phyloP scores from a whole-genome alignment of 495 filamentous ascomycete genomes.

The Aspergillus cavernicola region DNA sequence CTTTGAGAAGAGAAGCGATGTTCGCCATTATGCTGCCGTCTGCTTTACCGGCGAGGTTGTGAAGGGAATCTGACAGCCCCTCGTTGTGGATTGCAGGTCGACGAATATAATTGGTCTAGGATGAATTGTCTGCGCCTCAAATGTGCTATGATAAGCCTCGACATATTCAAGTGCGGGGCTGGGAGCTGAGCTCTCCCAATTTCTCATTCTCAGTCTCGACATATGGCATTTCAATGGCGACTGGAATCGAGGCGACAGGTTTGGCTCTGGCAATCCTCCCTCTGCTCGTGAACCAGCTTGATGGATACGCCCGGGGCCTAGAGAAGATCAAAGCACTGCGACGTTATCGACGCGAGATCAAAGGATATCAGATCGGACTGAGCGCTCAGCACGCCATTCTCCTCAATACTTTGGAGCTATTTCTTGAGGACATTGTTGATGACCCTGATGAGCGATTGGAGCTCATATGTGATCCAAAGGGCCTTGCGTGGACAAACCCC shows the following conservation, averaged over 20 bases:
- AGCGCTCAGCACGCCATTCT: conserved; percentile 18
- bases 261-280: conserved; percentile 26
- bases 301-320: conserved; percentile 23
- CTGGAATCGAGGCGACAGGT: conserved; percentile 25
- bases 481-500: conserved; percentile 9
- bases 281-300: conserved; percentile 24
- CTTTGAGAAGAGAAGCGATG: background rate
- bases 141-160: too few relatives aligned
- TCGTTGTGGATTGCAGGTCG: background rate
- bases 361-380: conserved; percentile 13
- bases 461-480: conserved; percentile 13
- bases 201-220: background rate
- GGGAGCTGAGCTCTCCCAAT: too few relatives aligned
- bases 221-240: conserved; percentile 9
- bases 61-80: background rate
- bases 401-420: conserved; percentile 23
- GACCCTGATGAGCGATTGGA: conserved; percentile 11
- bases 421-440: conserved; percentile 21
- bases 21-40: background rate
- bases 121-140: too few relatives aligned
- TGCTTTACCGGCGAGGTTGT: background rate
- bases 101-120: too few relatives aligned
- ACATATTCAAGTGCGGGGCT: too few relatives aligned
- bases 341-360: conserved; percentile 21
- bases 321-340: conserved; percentile 19